These are phyloP conservation scores for Eremothecium gossypii DNA, from an alignment of 1,139 yeast species.

Conservation along the genomic window DNA sequence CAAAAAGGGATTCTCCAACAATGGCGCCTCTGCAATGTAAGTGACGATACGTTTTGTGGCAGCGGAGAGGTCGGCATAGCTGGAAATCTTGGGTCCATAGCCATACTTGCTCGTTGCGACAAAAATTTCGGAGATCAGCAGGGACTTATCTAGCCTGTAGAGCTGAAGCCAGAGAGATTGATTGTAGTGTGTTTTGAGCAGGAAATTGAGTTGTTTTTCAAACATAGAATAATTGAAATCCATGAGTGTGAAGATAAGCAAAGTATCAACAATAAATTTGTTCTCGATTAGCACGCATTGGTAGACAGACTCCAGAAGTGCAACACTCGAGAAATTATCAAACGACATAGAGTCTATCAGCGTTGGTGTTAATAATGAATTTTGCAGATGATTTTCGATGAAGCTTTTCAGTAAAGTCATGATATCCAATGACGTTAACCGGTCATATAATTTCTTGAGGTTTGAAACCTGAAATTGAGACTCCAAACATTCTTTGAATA, in stretches of 20 bases:
- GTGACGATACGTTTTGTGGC: conserved; percentile 16
- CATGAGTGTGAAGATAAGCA: conserved; percentile 23
- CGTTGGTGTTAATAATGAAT: conserved; percentile 2
- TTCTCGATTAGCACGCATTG: conserved; percentile 21
- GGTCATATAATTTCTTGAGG: conserved; percentile 27
- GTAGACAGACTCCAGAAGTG: conserved; percentile 20
- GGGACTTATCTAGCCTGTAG: conserved; percentile 18
- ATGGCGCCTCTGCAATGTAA: conserved; percentile 13
- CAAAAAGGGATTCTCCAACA: conserved; percentile 15
- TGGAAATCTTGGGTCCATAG: conserved; percentile 19
- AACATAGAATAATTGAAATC: conserved; percentile 22
- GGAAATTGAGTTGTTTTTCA: conserved; percentile 14
- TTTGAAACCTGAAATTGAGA: conserved; percentile 27
- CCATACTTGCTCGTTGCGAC: conserved; percentile 17
- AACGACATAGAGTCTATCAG: conserved; percentile 18
- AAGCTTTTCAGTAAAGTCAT: conserved; percentile 17
- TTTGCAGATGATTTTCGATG: conserved; percentile 19
- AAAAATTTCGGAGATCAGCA: conserved; percentile 17
- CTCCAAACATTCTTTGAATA: conserved; percentile 32
- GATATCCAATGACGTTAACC: conserved; percentile 28
- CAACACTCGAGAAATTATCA: conserved; percentile 14
- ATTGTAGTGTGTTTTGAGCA: conserved; percentile 23
- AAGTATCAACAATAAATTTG: conserved; percentile 19
- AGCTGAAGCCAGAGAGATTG: conserved; percentile 21
- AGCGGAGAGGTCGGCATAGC: conserved; percentile 20